phyloP scores from a whole-genome alignment of 2,329 filamentous ascomycete genomes.

The Alternaria sp. region DNA sequence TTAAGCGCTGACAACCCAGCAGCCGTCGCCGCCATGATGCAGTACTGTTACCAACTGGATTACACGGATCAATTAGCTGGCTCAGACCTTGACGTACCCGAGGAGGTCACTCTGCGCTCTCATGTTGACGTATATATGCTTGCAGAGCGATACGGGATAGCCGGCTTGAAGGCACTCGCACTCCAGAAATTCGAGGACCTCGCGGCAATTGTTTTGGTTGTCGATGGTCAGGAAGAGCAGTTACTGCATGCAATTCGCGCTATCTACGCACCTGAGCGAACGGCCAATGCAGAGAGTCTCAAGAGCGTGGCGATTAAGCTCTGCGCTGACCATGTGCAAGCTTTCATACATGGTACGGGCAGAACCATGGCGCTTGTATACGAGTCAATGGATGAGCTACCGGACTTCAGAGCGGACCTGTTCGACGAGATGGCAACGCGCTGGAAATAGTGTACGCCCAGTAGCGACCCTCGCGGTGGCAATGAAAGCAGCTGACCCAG shows the following conservation, averaged over 20 bases:
- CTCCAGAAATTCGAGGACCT: slow-evolving; percentile 36
- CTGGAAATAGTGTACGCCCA: slow-evolving; percentile 22
- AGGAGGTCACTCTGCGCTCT: slow-evolving; percentile 28
- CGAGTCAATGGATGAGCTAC: slow-evolving; percentile 37
- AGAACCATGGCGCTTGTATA: slow-evolving; percentile 36
- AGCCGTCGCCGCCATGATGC: slow-evolving; percentile 43
- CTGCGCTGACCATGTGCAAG: slow-evolving; percentile 38
- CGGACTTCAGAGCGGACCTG: slow-evolving; percentile 38
- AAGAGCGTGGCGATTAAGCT: slow-evolving; percentile 29
- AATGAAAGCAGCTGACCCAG: background rate
- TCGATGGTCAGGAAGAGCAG: slow-evolving; percentile 33
- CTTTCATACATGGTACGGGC: slow-evolving; percentile 34
- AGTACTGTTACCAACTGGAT: slow-evolving; percentile 42
- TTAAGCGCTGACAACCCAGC: slow-evolving; percentile 39
- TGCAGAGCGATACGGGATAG: slow-evolving; percentile 35
- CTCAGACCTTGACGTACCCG: slow-evolving; percentile 23
- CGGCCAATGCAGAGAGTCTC: slow-evolving; percentile 30
- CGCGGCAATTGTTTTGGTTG: slow-evolving; percentile 24
- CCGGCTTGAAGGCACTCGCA: slow-evolving; percentile 32
- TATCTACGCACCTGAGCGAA: slow-evolving; percentile 33
- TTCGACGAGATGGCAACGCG: slow-evolving; percentile 38
- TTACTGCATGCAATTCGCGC: slow-evolving; percentile 32
- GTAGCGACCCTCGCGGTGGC: background rate
- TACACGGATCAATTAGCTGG: slow-evolving; percentile 34
- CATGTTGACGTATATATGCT: slow-evolving; percentile 40